Evolutionary conservation across 2,329 filamentous ascomycete species (phyloP).

Genomic region (Massarina eburnea): DNA sequence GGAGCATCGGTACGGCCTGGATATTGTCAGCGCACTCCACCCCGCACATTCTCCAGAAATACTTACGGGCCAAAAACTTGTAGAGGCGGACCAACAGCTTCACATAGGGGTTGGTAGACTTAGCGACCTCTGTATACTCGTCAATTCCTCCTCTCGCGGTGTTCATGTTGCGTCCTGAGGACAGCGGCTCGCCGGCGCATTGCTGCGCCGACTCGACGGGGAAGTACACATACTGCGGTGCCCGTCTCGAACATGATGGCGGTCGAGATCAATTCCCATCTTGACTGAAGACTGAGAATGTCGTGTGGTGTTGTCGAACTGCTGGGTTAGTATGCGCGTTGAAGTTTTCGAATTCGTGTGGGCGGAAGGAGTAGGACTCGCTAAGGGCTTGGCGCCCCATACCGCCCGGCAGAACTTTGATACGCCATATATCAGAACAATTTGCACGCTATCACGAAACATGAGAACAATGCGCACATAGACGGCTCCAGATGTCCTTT

Average conservation of each 20-base stretch:
- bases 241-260: slow-evolving; percentile 64
- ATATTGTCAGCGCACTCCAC: slow-evolving; percentile 27
- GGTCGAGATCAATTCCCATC: slow-evolving; percentile 52
- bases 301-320: slow-evolving; percentile 28
- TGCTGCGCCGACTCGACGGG: slow-evolving; percentile 44
- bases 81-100: slow-evolving; percentile 98
- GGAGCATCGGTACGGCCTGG: slow-evolving; percentile 89
- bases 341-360: slow-evolving; percentile 20
- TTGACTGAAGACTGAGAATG: slow-evolving; percentile 37
- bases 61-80: slow-evolving; percentile 93
- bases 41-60: slow-evolving; percentile 12
- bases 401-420: slow-evolving; percentile 22
- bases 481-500: slow-evolving; percentile 1
- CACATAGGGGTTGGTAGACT: slow-evolving; percentile 98
- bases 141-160: slow-evolving; percentile 38
- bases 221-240: slow-evolving; percentile 63
- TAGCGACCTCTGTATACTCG: slow-evolving; percentile 52
- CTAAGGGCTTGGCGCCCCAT: slow-evolving; percentile 19
- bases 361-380: slow-evolving; percentile 8
- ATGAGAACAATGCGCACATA: background rate
- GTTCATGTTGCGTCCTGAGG: slow-evolving; percentile 43
- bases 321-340: slow-evolving; percentile 35
- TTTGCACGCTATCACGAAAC: background rate
- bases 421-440: background rate
- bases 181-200: slow-evolving; percentile 42